phyloP scores from a whole-genome alignment of 1,284 basidiomycete species.

The Cutaneotrichosporon sp. region DNA sequence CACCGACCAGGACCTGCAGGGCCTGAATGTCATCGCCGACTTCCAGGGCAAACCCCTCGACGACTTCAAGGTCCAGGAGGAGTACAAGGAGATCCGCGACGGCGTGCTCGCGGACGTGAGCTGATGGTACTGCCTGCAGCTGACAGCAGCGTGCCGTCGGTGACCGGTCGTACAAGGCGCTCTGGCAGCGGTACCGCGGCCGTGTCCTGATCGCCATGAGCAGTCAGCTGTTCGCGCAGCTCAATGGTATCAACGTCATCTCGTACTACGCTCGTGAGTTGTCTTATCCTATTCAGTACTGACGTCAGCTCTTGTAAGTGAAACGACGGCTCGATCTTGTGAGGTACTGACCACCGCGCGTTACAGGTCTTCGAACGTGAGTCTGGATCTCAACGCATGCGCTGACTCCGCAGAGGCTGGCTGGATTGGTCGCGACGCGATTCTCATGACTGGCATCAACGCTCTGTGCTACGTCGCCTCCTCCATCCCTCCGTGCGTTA shows the following conservation, averaged over 20 bases:
- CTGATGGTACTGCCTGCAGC: background rate
- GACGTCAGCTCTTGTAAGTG: constrained; percentile 48
- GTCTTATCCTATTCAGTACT: background rate
- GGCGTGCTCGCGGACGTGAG: constrained; percentile 77
- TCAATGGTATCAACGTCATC: constrained; percentile 94
- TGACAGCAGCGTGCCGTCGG: constrained; percentile 64
- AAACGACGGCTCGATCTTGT: constrained; percentile 16
- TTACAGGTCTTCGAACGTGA: constrained; percentile 75
- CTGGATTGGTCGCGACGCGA: constrained; percentile 94
- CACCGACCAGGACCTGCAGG: constrained; percentile 79
- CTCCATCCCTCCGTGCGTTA: constrained; percentile 67
- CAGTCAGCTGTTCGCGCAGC: constrained; percentile 92
- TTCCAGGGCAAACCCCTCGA: constrained; percentile 83
- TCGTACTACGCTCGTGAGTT: constrained; percentile 82
- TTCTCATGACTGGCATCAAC: constrained; percentile 97
- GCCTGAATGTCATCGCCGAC: constrained; percentile 85
- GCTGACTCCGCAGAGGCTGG: constrained; percentile 71
- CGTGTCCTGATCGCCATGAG: constrained; percentile 96
- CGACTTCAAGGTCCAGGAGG: constrained; percentile 70
- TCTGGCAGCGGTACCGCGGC: constrained; percentile 87
- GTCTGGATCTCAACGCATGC: constrained; percentile 23
- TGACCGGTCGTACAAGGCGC: constrained; percentile 73
- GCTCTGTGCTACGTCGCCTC: constrained; percentile 81
- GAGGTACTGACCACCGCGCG: constrained; percentile 56
- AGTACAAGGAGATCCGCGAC: constrained; percentile 91